Conservation (phyloP, 2,329 filamentous ascomycete species). For the Mycosphaerella sp. region DNA sequence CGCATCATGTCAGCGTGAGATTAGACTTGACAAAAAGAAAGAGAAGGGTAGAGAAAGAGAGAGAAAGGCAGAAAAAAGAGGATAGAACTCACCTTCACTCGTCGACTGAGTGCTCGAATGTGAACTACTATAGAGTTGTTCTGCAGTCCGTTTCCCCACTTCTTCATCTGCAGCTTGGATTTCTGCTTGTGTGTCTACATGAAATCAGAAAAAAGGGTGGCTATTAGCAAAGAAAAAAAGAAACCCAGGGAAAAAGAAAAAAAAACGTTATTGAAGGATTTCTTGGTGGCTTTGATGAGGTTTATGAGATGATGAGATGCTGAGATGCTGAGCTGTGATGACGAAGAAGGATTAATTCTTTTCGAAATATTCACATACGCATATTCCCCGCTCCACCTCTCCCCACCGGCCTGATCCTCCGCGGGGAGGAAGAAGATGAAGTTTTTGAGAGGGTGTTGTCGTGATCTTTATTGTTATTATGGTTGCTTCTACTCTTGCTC, state of each 20-base stretch:
- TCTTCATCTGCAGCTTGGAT: conserved; percentile 11
- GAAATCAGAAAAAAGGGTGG: background rate
- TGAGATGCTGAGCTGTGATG: background rate
- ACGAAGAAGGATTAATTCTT: background rate
- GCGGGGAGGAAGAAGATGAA: background rate
- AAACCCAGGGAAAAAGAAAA: too few species aligned
- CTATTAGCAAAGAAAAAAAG: too few species aligned
- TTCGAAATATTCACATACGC: conserved; percentile 9
- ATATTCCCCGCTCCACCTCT: conserved; percentile 20
- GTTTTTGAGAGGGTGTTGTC: too few species aligned
- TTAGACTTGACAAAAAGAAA: background rate
- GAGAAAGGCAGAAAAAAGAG: too few species aligned
- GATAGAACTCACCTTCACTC: conserved; percentile 1
- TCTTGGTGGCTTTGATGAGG: background rate
- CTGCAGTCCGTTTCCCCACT: conserved; percentile 14
- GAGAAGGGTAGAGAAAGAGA: too few species aligned
- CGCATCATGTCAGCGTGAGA: too few species aligned
- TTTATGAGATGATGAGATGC: background rate
- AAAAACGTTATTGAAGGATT: too few species aligned
- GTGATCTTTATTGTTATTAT: background rate
- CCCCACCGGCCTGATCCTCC: conserved; percentile 14
- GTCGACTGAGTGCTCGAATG: conserved; percentile 4
- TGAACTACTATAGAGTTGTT: background rate
- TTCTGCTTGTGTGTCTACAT: conserved; percentile 10
- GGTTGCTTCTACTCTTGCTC: background rate